These are phyloP conservation scores for Saccharomycopsis capsularis DNA, from an alignment of 805 yeast genomes.

Conservation along the genomic window DNA sequence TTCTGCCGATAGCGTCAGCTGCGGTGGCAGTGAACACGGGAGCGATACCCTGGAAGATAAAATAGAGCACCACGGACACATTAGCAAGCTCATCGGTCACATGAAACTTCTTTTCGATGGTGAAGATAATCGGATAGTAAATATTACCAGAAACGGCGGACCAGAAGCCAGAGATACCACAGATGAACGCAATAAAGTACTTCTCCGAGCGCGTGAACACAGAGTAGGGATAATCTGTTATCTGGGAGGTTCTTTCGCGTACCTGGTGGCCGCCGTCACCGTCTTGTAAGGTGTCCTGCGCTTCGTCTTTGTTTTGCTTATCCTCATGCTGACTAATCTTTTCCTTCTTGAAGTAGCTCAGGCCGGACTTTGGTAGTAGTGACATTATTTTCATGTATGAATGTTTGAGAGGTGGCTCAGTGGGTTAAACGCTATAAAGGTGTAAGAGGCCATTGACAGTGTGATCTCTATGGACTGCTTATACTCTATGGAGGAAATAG, in stretches of 20 bases:
- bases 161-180: slow-evolving; percentile 38
- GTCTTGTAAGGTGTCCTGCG: too few relatives aligned
- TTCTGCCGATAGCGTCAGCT: slow-evolving; percentile 45
- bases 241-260: background rate
- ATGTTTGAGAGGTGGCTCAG: background rate
- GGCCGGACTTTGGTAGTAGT: background rate
- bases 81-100: slow-evolving; percentile 55
- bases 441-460: slow-evolving; percentile 58
- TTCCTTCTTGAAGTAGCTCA: background rate
- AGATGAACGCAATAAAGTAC: slow-evolving; percentile 11
- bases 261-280: too few relatives aligned
- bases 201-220: slow-evolving; percentile 12
- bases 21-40: slow-evolving; percentile 51
- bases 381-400: background rate
- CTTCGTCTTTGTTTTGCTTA: background rate
- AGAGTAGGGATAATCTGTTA: slow-evolving; percentile 12
- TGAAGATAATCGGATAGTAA: slow-evolving; percentile 69
- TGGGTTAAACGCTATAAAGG: slow-evolving; percentile 21
- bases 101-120: slow-evolving; percentile 46
- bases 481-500: slow-evolving; percentile 64
- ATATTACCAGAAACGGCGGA: slow-evolving; percentile 72
- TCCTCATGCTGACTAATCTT: background rate
- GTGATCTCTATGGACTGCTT: slow-evolving; percentile 55
- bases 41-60: slow-evolving; percentile 58
- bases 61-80: slow-evolving; percentile 71